These are phyloP conservation scores for Limnanthes douglasii DNA, from an alignment of 345 rosid species.

Conservation along the genomic window DNA sequence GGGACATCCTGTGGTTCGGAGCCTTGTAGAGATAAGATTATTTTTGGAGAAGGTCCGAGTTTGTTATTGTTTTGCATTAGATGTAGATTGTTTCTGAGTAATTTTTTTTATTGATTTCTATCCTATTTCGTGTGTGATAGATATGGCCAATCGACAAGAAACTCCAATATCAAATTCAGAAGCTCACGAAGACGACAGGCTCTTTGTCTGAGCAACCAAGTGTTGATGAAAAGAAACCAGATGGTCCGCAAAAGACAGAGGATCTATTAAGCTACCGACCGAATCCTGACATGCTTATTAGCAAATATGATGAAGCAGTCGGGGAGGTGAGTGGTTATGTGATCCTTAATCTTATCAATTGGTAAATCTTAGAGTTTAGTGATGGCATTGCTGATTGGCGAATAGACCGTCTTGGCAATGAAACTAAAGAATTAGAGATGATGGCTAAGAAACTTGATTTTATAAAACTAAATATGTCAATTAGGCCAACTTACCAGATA, in stretches of 20 bases:
- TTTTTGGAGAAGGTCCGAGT: slow-evolving; percentile 72
- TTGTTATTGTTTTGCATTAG: neutral
- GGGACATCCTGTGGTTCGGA: slow-evolving; percentile 59
- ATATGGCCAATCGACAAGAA: slow-evolving; percentile 85
- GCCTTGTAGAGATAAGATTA: slow-evolving; percentile 80
- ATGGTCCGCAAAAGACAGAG: slow-evolving; percentile 27
- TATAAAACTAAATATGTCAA: too few species aligned
- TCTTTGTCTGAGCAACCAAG: slow-evolving; percentile 15
- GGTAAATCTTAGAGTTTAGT: too few species aligned
- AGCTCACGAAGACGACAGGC: slow-evolving; percentile 36
- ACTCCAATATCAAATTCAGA: slow-evolving; percentile 82
- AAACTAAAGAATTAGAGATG: too few species aligned
- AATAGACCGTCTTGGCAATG: too few species aligned
- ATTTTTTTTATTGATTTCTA: neutral
- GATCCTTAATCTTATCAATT: too few species aligned
- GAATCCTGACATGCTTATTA: slow-evolving; percentile 63
- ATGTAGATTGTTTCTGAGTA: neutral
- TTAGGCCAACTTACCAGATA: too few species aligned
- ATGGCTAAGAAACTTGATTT: too few species aligned
- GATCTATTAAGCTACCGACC: slow-evolving; percentile 66
- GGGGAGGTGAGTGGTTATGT: slow-evolving; percentile 31
- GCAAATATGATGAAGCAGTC: slow-evolving; percentile 22
- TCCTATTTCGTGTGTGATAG: slow-evolving; percentile 17
- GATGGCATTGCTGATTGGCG: too few species aligned
- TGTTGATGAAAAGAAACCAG: slow-evolving; percentile 19